These are phyloP conservation scores for Suillus variegatus DNA, from an alignment of 768 basidiomycete species.

Conservation along the genomic window DNA sequence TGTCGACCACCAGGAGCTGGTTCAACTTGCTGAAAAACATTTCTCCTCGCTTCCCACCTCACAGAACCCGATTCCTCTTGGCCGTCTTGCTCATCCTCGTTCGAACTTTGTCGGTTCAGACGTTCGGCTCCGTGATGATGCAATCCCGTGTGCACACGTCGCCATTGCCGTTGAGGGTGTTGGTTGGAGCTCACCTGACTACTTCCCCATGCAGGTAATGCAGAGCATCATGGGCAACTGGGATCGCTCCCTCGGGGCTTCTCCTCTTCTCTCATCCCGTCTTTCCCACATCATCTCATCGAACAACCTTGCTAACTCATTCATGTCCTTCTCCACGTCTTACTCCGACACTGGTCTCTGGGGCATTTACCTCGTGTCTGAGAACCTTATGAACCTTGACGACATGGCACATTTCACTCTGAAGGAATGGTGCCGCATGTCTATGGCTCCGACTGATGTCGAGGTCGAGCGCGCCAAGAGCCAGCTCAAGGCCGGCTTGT, in stretches of 20 bases:
- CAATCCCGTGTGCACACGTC: conserved; percentile 84
- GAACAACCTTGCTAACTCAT: conserved; percentile 97
- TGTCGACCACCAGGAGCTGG: conserved; percentile 88
- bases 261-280: conserved; percentile 85
- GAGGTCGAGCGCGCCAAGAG: conserved; percentile 98
- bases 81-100: conserved; percentile 72
- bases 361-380: conserved; percentile 97
- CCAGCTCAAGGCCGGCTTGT: conserved; percentile 92
- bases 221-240: conserved; percentile 98
- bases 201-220: conserved; percentile 99
- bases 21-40: conserved; percentile 93
- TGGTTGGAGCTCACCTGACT: conserved; percentile 96
- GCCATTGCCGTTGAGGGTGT: conserved; percentile 98
- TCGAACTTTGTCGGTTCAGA: conserved; percentile 91
- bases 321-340: conserved; percentile 98
- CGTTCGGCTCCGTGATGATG: conserved; percentile 94
- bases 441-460: conserved; percentile 74
- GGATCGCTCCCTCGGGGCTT: conserved; percentile 94
- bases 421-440: conserved; percentile 95
- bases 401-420: conserved; percentile 94
- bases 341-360: conserved; percentile 99
- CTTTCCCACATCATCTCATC: conserved; percentile 88
- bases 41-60: conserved; percentile 90
- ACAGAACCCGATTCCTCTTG: conserved; percentile 84
- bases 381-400: conserved; percentile 93